Percentiles rank a stretch among this genome's conserved stretches.
Evolutionary conservation across 352 stramenopile genomes (phyloP).

Genomic region (Globisporangium cederbergense): DNA sequence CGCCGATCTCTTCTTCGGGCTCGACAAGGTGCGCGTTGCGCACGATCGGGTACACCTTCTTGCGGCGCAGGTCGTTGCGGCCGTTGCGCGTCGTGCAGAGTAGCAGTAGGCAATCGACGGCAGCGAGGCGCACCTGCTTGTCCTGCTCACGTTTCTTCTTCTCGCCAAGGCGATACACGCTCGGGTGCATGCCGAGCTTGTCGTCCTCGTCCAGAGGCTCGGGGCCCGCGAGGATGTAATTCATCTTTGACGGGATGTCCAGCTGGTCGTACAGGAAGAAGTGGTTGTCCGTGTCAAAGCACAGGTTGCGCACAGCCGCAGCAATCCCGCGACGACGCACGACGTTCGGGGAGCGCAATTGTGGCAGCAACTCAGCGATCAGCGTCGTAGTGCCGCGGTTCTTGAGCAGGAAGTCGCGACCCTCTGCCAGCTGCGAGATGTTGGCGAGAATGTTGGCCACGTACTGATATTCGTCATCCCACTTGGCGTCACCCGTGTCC

Average conservation of each 20-base stretch:
- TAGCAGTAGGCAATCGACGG: conserved; percentile 71
- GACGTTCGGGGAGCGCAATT: conserved; percentile 81
- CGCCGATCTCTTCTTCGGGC: conserved; percentile 74
- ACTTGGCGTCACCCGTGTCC: conserved; percentile 71
- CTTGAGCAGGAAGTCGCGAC: conserved; percentile 74
- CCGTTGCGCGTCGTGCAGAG: conserved; percentile 78
- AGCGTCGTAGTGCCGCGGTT: conserved; percentile 65
- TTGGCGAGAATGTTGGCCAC: conserved; percentile 84
- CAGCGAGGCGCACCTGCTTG: conserved; percentile 59
- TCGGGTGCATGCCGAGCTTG: conserved; percentile 76
- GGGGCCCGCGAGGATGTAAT: conserved; percentile 66
- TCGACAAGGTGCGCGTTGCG: conserved; percentile 81
- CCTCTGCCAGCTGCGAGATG: conserved; percentile 80
- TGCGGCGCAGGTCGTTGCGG: conserved; percentile 72
- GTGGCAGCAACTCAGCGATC: conserved; percentile 56
- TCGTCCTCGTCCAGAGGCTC: conserved; percentile 77
- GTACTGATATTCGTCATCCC: conserved; percentile 88
- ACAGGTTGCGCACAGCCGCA: conserved; percentile 75
- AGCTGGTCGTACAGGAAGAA: conserved; percentile 87
- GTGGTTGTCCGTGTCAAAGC: conserved; percentile 87
- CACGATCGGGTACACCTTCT: conserved; percentile 87
- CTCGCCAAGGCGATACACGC: conserved; percentile 66
- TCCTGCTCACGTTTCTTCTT: conserved; percentile 87
- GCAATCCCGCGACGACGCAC: conserved; percentile 71
- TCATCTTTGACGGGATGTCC: conserved; percentile 78